A percentile compares a stretch with the other conserved stretches of the same genome.
Conservation (phyloP, 179 eudicot genomes). For the Camellia oleifera region DNA sequence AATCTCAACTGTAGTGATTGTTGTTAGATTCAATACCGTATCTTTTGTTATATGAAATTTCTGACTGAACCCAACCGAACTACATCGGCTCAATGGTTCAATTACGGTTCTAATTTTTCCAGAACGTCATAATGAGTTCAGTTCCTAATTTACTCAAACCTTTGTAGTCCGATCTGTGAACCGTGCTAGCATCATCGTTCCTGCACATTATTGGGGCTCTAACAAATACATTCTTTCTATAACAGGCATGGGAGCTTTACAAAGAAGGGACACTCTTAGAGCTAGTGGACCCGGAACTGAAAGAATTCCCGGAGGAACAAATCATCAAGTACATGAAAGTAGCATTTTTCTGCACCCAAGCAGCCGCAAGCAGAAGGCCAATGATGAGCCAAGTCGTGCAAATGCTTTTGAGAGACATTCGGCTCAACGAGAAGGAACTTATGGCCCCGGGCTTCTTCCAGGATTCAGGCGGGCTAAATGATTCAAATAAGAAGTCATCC, state of each 20-base stretch:
- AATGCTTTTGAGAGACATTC: constrained; percentile 56
- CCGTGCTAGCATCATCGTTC: no score
- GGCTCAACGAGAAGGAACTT: constrained; percentile 61
- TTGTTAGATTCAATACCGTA: no score
- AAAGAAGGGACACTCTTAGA: constrained; percentile 61
- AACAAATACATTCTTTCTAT: constrained; percentile 6
- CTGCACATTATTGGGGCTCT: not conserved
- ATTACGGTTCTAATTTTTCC: no score
- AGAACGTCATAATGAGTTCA: no score
- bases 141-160: no score
- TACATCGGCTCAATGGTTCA: no score
- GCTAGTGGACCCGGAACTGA: constrained; percentile 68
- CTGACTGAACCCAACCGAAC: no score
- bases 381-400: constrained; percentile 71
- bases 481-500: constrained; percentile 27
- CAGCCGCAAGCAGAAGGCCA: constrained; percentile 62
- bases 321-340: constrained; percentile 59
- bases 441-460: constrained; percentile 63
- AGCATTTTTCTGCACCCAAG: constrained; percentile 81
- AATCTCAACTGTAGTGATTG: no score
- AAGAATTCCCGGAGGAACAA: constrained; percentile 45
- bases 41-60: no score
- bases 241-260: constrained; percentile 74
- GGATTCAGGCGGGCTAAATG: constrained; percentile 23
- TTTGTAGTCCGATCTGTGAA: no score